Conservation (phyloP, 768 basidiomycete genomes). For the Saitozyma podzolica region DNA sequence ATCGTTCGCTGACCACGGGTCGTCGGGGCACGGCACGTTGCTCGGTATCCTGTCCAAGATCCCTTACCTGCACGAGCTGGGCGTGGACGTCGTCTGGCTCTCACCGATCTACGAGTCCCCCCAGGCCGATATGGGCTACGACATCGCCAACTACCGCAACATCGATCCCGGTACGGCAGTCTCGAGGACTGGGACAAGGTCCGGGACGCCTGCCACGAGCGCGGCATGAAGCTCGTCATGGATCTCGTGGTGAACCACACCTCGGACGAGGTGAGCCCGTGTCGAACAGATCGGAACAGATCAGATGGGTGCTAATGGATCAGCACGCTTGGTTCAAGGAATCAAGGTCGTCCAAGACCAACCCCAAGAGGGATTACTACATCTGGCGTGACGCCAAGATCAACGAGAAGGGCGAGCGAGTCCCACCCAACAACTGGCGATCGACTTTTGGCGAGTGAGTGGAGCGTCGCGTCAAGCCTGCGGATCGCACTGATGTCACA, state of each 20-base stretch:
- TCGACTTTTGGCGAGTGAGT: slow-evolving; percentile 58
- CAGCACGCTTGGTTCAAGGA: slow-evolving; percentile 72
- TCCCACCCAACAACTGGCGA: slow-evolving; percentile 73
- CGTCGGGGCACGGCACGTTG: slow-evolving; percentile 50
- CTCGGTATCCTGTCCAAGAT: slow-evolving; percentile 66
- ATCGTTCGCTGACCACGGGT: slow-evolving; percentile 25
- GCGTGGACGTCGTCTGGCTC: slow-evolving; percentile 69
- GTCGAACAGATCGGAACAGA: background rate
- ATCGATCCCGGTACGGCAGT: slow-evolving; percentile 55
- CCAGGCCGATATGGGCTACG: slow-evolving; percentile 64
- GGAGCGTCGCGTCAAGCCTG: background rate
- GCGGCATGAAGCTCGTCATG: slow-evolving; percentile 73
- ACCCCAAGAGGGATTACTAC: slow-evolving; percentile 72
- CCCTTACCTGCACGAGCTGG: slow-evolving; percentile 67
- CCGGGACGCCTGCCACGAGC: slow-evolving; percentile 56
- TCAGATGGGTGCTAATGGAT: background rate
- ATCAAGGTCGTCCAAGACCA: slow-evolving; percentile 58
- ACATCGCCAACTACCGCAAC: slow-evolving; percentile 63
- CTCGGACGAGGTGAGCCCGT: slow-evolving; percentile 55
- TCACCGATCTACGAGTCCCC: slow-evolving; percentile 64
- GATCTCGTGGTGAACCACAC: slow-evolving; percentile 75
- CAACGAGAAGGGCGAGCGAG: slow-evolving; percentile 59
- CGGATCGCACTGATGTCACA: slow-evolving; percentile 7
- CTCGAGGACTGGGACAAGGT: slow-evolving; percentile 55
- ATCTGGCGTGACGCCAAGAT: slow-evolving; percentile 66